Evolutionary conservation across 106 monocot genomes (phyloP), one percentile per base, ranked within the genome.

Genomic region (Dendrobium catenatum): DNA sequence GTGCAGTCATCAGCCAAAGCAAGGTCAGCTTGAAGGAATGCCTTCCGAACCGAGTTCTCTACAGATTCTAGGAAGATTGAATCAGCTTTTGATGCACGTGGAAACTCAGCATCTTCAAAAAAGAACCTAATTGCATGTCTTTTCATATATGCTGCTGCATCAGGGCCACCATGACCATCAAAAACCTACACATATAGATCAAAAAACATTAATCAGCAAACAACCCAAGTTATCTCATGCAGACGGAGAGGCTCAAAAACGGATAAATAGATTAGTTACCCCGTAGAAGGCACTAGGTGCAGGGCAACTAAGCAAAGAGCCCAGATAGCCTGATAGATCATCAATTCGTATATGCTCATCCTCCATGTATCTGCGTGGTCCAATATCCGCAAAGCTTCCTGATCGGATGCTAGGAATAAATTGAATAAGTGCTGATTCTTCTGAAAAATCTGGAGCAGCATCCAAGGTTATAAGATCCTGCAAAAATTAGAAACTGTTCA

Each of bases 131-230:
- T 80, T 6, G 89, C 95, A 75, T 95, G 92, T 49, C 75, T 86
- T 68, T 88, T 90, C 19, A 95, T 82, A 78, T 88, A 93, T 17
- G 92, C 84, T 43, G 95, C 92, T 49, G 90, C 95, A 81, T 95
- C 95, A 27, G 88, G 83, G 22, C 95, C 95, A 19, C 90, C 95
- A 88, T 95, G 95, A 3, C 95, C 95, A 90, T 95, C 95, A 80
- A 95, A 95, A 19, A 94, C 83, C 94, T 94, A 47, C 11, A 41
- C 24, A 82, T 15, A 68, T 2, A 31, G 31, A 68, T 2, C 19
- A 10, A 80, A 22, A 77, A 56, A 51, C 51, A 31, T 27, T 58
- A 55, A 37, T 77, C 2, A 51, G 51, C 51, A 51, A 51, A 51
- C 11, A 51, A 51, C 51, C 51, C 10, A 51, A 13, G 51, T 51